Conservation (phyloP, 331 rosid genomes). For the Arachis monticola region DNA sequence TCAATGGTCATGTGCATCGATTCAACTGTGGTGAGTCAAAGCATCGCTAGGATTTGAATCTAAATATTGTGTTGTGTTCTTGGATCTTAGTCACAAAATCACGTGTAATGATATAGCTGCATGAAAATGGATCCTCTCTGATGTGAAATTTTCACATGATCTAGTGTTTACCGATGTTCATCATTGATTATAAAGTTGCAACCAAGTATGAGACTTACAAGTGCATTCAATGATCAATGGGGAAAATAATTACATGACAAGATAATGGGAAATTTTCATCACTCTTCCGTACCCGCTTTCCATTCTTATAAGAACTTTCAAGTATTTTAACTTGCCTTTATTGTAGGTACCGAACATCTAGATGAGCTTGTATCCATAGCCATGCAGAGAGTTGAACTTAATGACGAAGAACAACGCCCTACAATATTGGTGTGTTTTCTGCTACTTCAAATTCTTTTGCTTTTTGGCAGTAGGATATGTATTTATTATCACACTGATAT, state of each 20-base stretch:
- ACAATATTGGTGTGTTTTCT: slow-evolving; percentile 63
- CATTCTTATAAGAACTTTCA: slow-evolving; percentile 23
- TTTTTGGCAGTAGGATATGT: slow-evolving; percentile 18
- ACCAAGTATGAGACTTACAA: no score
- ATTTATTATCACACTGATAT: slow-evolving; percentile 11
- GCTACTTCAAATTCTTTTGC: slow-evolving; percentile 31
- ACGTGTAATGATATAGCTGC: slow-evolving; percentile 13
- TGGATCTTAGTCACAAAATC: slow-evolving; percentile 26
- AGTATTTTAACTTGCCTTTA: slow-evolving; percentile 12
- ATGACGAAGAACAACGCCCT: slow-evolving; percentile 59
- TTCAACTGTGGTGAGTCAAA: slow-evolving; percentile 61
- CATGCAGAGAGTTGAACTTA: slow-evolving; percentile 64
- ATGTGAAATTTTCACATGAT: not conserved
- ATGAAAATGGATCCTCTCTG: not conserved
- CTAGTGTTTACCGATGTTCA: no score
- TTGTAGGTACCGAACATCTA: slow-evolving; percentile 68
- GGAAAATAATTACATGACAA: no score
- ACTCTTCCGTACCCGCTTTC: not conserved
- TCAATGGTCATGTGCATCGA: slow-evolving; percentile 81
- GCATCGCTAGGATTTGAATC: slow-evolving; percentile 20
- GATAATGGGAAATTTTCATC: no score
- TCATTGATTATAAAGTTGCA: no score
- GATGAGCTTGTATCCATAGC: slow-evolving; percentile 73
- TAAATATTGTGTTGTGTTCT: not conserved
- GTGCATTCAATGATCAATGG: no score